Percentiles rank a stretch among this genome's conserved stretches.
Evolutionary conservation across 352 stramenopile genomes (phyloP).

Genomic region (Globisporangium apiculatum): DNA sequence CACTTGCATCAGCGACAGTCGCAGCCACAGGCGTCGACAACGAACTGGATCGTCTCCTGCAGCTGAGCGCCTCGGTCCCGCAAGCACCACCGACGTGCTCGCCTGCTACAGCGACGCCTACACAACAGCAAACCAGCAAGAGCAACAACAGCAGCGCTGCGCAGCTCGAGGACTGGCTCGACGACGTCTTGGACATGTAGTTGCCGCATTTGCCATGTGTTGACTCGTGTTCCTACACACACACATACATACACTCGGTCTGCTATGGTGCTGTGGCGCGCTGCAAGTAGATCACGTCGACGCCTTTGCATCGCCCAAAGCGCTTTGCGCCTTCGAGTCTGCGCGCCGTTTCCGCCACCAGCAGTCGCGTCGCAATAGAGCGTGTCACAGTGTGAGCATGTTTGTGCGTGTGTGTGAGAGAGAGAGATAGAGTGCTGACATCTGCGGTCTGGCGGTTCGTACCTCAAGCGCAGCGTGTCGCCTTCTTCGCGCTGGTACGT

Average conservation of each 20-base stretch:
- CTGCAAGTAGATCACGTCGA: conserved; percentile 78
- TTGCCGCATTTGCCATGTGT: neutral
- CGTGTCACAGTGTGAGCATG: neutral
- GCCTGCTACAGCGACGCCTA: no score
- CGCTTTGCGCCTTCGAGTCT: conserved; percentile 68
- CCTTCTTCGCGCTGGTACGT: conserved; percentile 66
- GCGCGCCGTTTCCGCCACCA: neutral
- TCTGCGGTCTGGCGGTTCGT: neutral
- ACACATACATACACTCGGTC: neutral
- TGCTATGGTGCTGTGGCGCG: conserved; percentile 7
- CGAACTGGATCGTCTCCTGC: conserved; percentile 36
- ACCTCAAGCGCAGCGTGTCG: conserved; percentile 50
- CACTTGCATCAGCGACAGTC: neutral
- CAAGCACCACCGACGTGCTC: no score
- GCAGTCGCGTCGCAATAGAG: no score
- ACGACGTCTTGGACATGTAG: conserved; percentile 54
- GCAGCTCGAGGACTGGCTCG: conserved; percentile 64
- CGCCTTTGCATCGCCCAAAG: conserved; percentile 70
- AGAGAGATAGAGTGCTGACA: no score
- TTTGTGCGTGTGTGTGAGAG: neutral
- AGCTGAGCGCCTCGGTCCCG: conserved; percentile 18
- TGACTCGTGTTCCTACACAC: neutral
- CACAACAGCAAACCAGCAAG: neutral
- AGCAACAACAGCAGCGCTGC: conserved; percentile 2
- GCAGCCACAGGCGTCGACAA: conserved; percentile 12